These are phyloP conservation scores for Neopestalotiopsis rosae DNA, from an alignment of 2,329 filamentous ascomycete species.

Conservation along the genomic window DNA sequence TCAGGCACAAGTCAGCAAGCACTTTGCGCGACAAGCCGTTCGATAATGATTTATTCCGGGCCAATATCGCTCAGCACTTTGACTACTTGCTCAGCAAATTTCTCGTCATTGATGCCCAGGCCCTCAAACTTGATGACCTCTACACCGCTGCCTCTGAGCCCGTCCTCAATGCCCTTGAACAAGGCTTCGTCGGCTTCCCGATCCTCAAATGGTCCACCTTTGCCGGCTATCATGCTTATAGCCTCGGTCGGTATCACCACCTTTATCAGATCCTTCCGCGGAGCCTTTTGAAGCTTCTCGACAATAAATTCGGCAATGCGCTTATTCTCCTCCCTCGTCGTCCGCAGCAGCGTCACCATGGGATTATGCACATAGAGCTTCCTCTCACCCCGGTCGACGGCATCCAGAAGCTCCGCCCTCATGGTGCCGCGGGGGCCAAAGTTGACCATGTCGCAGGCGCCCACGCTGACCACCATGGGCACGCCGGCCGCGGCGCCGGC, in stretches of 20 bases:
- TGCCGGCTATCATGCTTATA: constrained; percentile 63
- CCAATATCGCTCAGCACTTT: not conserved
- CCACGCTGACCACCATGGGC: constrained; percentile 56
- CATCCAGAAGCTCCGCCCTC: not conserved
- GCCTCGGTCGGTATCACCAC: constrained; percentile 66
- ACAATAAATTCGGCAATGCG: constrained; percentile 62
- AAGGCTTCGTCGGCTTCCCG: constrained; percentile 48
- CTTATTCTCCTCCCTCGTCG: constrained; percentile 60
- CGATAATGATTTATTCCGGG: not conserved
- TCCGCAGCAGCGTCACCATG: constrained; percentile 69
- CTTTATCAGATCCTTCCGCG: constrained; percentile 48
- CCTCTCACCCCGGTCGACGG: constrained; percentile 58
- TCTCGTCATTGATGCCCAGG: constrained; percentile 57
- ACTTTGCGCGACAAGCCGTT: not conserved
- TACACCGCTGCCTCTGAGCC: constrained; percentile 54
- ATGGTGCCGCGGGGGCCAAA: constrained; percentile 63
- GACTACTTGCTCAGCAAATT: constrained; percentile 18
- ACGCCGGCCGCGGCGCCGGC: constrained; percentile 62
- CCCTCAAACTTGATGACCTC: constrained; percentile 51
- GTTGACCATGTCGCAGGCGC: constrained; percentile 66
- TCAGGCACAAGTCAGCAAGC: not conserved
- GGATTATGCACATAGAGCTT: constrained; percentile 70
- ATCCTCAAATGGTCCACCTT: constrained; percentile 59
- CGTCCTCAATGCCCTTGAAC: constrained; percentile 57
- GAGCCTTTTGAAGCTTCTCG: constrained; percentile 51